phyloP scores from a whole-genome alignment of 148 eudicot genomes.

The Amaranthus palmeri region DNA sequence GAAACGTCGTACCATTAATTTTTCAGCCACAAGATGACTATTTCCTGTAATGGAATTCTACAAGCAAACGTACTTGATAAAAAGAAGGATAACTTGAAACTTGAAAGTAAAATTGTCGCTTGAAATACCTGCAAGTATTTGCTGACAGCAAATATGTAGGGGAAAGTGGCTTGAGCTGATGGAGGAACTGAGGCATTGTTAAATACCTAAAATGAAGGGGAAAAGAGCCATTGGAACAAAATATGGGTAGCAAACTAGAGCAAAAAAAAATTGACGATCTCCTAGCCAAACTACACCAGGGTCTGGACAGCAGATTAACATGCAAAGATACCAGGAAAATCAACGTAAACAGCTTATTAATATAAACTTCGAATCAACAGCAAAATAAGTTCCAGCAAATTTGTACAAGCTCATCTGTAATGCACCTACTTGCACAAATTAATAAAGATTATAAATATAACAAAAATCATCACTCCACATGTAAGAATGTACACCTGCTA shows the following conservation, averaged over 20 bases:
- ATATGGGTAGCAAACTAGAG: not conserved
- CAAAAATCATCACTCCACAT: not conserved
- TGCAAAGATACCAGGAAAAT: not conserved
- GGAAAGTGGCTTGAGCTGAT: constrained; percentile 85
- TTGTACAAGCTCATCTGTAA: not conserved
- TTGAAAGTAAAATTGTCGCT: not conserved
- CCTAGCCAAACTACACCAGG: not conserved
- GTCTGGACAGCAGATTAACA: not conserved
- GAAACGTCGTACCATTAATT: not conserved
- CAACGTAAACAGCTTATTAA: not conserved
- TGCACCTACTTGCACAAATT: not conserved
- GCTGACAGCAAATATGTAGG: constrained; percentile 81
- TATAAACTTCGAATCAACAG: not conserved
- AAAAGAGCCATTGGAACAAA: not conserved
- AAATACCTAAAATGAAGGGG: constrained; percentile 39
- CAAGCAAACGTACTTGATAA: not conserved
- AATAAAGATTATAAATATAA: not conserved
- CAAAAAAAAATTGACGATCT: not conserved
- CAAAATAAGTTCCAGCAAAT: not conserved
- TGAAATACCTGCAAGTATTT: constrained; percentile 72
- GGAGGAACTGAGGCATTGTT: constrained; percentile 84
- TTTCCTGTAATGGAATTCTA: not conserved
- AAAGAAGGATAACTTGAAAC: not conserved
- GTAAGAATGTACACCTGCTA: not conserved
- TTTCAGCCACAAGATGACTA: constrained; percentile 3